Percentiles rank a stretch among this genome's conserved stretches.
These are phyloP conservation scores for Fistulinella prunicolor DNA, from an alignment of 768 basidiomycete genomes.

Conservation along the genomic window DNA sequence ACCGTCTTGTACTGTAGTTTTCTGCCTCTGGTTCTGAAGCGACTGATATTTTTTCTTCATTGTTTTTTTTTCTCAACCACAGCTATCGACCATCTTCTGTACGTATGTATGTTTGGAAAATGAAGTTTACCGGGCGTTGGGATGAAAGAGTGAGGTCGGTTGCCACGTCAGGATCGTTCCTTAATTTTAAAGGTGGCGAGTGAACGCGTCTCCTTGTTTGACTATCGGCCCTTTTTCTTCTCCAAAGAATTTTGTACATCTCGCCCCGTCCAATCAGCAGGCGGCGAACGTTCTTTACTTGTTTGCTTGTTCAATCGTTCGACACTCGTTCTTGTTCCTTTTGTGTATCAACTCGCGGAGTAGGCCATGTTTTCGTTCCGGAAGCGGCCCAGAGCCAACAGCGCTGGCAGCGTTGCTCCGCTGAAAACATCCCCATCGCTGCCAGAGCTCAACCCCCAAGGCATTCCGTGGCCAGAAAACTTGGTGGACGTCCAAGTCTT, in stretches of 20 bases:
- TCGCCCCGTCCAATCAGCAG: conserved; percentile 11
- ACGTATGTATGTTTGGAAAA: conserved; percentile 32
- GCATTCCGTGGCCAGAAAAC: conserved; percentile 82
- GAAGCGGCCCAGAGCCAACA: conserved; percentile 54
- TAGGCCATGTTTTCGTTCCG: conserved; percentile 70
- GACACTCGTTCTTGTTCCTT: conserved; percentile 23
- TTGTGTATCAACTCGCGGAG: conserved; percentile 18
- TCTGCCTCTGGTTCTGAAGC: conserved; percentile 16
- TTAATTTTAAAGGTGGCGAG: conserved; percentile 19
- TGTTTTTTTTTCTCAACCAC: conserved; percentile 15
- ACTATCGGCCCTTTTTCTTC: conserved; percentile 14
- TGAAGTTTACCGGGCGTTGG: conserved; percentile 14
- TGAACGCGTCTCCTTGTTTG: conserved; percentile 8
- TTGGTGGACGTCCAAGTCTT: conserved; percentile 72
- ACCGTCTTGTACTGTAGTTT: conserved; percentile 36
- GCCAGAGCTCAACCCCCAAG: conserved; percentile 70
- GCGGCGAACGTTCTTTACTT: conserved; percentile 26
- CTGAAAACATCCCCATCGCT: conserved; percentile 79
- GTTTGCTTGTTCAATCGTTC: conserved; percentile 23
- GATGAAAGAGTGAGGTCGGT: no score
- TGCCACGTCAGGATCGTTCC: conserved; percentile 27
- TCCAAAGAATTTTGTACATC: conserved; percentile 18
- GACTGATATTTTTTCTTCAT: conserved; percentile 7
- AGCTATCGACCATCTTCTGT: conserved; percentile 29
- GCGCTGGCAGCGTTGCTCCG: conserved; percentile 37